Evolutionary conservation across 805 yeast species (phyloP).

Genomic region (Metschnikowia borealis): DNA sequence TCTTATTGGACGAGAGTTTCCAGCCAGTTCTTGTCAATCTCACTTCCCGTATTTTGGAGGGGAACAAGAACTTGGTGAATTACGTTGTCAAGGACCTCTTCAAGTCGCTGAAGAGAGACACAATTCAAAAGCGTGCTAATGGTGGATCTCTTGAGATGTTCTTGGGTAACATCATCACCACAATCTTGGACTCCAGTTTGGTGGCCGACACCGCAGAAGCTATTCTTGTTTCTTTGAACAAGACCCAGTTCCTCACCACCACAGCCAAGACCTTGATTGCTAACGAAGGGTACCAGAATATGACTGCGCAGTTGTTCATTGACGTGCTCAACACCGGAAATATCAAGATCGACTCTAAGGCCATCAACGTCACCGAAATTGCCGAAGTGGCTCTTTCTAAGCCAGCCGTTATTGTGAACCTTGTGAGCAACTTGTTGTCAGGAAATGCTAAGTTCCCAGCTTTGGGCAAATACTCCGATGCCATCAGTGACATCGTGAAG

Average conservation of each 20-base stretch:
- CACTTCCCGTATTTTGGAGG: conserved; percentile 27
- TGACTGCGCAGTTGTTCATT: conserved; percentile 31
- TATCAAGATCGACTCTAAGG: conserved; percentile 19
- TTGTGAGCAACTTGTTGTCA: conserved; percentile 22
- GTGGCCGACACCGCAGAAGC: conserved; percentile 25
- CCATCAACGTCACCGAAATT: conserved; percentile 27
- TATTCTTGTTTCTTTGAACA: conserved; percentile 33
- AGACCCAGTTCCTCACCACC: conserved; percentile 38
- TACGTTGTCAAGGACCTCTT: conserved; percentile 23
- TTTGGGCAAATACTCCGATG: conserved; percentile 28
- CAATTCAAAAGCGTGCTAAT: conserved; percentile 13
- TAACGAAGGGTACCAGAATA: conserved; percentile 31
- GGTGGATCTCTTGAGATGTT: conserved; percentile 25
- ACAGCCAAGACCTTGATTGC: conserved; percentile 34
- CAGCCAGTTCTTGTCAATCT: conserved; percentile 32
- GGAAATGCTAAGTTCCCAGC: conserved; percentile 19
- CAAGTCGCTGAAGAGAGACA: conserved; percentile 17
- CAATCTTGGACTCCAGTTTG: conserved; percentile 26
- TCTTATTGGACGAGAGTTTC: conserved; percentile 31
- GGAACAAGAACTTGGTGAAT: conserved; percentile 26
- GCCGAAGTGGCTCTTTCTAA: conserved; percentile 23
- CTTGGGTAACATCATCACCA: conserved; percentile 25
- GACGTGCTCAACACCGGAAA: conserved; percentile 28
- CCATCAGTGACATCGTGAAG: conserved; percentile 25
- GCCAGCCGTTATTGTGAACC: conserved; percentile 19